A percentile compares a stretch with the other conserved stretches of the same genome.
These are phyloP conservation scores for Primulina eburnea DNA, from an alignment of 257 asterid species.

Conservation along the genomic window DNA sequence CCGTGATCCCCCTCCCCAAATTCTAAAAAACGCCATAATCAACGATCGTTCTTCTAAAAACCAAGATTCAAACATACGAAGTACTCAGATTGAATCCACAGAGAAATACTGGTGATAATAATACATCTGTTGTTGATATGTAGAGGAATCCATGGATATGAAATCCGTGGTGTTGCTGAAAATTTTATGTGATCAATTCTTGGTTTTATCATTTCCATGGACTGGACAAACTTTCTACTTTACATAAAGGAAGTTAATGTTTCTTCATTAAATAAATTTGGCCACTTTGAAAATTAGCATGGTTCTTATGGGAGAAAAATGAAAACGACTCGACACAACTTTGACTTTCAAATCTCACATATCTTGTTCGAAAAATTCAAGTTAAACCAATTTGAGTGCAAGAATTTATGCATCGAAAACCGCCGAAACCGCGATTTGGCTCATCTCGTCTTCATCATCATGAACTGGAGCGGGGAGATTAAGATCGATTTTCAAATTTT, in stretches of 20 bases:
- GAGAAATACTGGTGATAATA: background rate
- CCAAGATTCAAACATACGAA: constrained; percentile 1
- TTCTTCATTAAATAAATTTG: background rate
- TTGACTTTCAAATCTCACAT: background rate
- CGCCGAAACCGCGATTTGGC: constrained; percentile 56
- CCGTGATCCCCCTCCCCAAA: background rate
- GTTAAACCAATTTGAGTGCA: background rate
- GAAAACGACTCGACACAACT: no score
- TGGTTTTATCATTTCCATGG: background rate
- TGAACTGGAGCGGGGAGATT: constrained; percentile 74
- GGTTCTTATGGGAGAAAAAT: no score
- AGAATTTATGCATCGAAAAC: constrained; percentile 52
- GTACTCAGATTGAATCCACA: background rate
- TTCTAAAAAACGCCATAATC: background rate
- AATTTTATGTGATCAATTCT: background rate
- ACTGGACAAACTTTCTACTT: no score
- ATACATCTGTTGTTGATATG: background rate
- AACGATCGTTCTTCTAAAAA: no score
- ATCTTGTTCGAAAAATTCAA: background rate
- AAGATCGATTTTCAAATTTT: constrained; percentile 58
- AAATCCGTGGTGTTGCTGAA: background rate
- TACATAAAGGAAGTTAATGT: background rate
- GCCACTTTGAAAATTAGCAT: no score
- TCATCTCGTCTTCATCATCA: constrained; percentile 49
- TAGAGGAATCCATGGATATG: background rate